Evolutionary conservation across 2,329 filamentous ascomycete species (phyloP).

Genomic region (Pseudogymnoascus sp.): DNA sequence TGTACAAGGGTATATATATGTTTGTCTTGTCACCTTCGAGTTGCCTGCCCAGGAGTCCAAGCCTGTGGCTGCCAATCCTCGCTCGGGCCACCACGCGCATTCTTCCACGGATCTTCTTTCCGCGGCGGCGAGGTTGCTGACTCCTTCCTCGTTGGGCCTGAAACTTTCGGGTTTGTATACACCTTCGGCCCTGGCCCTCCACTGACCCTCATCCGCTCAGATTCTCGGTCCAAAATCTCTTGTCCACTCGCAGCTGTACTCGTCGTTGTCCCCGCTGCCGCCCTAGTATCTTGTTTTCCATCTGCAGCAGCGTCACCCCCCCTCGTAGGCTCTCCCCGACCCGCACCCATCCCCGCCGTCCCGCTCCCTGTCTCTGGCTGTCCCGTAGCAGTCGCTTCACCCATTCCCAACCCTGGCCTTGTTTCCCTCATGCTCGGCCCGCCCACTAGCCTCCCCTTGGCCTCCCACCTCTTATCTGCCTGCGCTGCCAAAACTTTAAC

Average conservation of each 20-base stretch:
- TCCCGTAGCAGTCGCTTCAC: conserved; percentile 13
- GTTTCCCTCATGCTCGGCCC: conserved; percentile 28
- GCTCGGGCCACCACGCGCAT: conserved; percentile 44
- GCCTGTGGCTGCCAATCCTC: conserved; percentile 50
- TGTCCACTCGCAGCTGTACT: neutral
- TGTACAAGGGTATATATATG: conserved; percentile 1
- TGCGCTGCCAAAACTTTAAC: conserved; percentile 49
- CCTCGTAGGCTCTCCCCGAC: neutral
- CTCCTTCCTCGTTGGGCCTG: conserved; percentile 16
- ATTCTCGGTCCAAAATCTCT: conserved; percentile 3
- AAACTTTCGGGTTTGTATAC: conserved; percentile 11
- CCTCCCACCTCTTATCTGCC: conserved; percentile 56
- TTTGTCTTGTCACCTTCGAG: neutral
- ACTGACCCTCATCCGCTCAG: neutral
- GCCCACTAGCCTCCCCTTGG: conserved; percentile 44
- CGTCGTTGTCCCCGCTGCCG: neutral
- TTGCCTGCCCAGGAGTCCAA: conserved; percentile 2
- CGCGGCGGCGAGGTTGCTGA: conserved; percentile 22
- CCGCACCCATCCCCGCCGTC: neutral
- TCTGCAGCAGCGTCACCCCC: neutral
- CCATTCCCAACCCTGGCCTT: conserved; percentile 24
- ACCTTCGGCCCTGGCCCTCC: neutral
- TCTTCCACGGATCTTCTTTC: conserved; percentile 44
- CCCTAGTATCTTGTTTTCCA: neutral
- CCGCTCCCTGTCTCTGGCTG: conserved; percentile 8